Percentiles rank a stretch among this genome's conserved stretches.
These are phyloP conservation scores for Xanthoconium stramineum DNA, from an alignment of 768 basidiomycete species.

Conservation along the genomic window DNA sequence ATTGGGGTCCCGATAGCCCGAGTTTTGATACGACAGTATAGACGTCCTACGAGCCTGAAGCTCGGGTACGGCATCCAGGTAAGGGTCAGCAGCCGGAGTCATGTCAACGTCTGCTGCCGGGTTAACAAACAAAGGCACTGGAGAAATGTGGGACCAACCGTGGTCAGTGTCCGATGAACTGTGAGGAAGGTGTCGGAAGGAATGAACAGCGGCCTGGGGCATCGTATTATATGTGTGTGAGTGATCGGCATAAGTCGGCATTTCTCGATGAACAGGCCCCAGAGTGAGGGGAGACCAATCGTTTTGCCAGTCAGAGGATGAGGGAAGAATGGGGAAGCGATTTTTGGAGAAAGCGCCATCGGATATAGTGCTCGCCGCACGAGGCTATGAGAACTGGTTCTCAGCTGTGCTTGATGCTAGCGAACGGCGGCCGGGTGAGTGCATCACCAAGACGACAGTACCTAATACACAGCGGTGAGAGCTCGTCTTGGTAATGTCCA, in stretches of 20 bases:
- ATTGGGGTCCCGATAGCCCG: constrained; percentile 42
- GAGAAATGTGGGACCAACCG: neutral
- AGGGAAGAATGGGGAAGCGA: neutral
- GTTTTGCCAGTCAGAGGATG: too few relatives aligned
- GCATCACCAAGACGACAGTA: constrained; percentile 26
- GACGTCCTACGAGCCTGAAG: constrained; percentile 43
- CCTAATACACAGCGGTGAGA: neutral
- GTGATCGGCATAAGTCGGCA: constrained; percentile 29
- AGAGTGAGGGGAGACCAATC: too few relatives aligned
- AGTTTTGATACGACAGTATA: constrained; percentile 53
- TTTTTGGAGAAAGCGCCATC: neutral
- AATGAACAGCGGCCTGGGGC: constrained; percentile 25
- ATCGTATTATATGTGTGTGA: constrained; percentile 29
- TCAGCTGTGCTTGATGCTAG: too few relatives aligned
- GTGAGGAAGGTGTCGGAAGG: constrained; percentile 28
- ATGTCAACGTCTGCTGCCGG: constrained; percentile 16
- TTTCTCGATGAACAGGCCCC: neutral
- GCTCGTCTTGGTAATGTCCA: neutral
- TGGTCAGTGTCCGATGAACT: constrained; percentile 43
- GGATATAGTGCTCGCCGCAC: constrained; percentile 9
- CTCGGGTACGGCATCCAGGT: constrained; percentile 1
- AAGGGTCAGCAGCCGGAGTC: neutral
- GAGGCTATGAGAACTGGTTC: neutral
- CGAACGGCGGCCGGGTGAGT: neutral
- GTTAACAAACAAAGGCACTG: neutral